phyloP scores from a whole-genome alignment of 441 rosid species.

The Euphorbia corollata region DNA sequence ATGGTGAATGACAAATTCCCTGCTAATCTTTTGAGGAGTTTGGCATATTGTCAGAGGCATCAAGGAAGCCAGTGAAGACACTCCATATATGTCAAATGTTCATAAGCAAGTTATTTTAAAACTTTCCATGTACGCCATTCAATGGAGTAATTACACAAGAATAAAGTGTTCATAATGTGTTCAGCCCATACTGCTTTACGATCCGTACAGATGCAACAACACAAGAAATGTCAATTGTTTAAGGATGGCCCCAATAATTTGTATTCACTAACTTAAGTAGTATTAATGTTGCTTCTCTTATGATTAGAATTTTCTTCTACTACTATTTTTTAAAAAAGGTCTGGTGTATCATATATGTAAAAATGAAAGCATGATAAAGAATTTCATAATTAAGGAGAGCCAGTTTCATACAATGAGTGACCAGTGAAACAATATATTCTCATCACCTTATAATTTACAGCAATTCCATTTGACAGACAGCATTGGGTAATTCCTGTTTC shows the following conservation, averaged over 20 bases:
- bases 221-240: background rate
- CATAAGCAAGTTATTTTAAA: background rate
- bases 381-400: background rate
- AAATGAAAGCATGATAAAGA: background rate
- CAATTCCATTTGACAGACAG: conserved; percentile 87
- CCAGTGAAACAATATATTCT: conserved; percentile 10
- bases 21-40: too few relatives aligned
- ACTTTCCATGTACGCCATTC: background rate
- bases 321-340: background rate
- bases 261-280: background rate
- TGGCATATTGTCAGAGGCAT: too few relatives aligned
- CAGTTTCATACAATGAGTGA: background rate
- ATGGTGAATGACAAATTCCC: too few relatives aligned
- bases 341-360: background rate
- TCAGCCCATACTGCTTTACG: background rate
- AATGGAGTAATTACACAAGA: background rate
- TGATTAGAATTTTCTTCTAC: background rate
- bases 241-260: background rate
- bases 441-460: conserved; percentile 68
- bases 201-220: too few relatives aligned
- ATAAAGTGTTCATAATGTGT: background rate
- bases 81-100: background rate
- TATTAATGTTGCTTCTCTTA: background rate
- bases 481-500: conserved; percentile 87
- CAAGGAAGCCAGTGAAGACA: too few relatives aligned